Conservation (phyloP, 164 flowering plant genomes). For the Malania oleifera region DNA sequence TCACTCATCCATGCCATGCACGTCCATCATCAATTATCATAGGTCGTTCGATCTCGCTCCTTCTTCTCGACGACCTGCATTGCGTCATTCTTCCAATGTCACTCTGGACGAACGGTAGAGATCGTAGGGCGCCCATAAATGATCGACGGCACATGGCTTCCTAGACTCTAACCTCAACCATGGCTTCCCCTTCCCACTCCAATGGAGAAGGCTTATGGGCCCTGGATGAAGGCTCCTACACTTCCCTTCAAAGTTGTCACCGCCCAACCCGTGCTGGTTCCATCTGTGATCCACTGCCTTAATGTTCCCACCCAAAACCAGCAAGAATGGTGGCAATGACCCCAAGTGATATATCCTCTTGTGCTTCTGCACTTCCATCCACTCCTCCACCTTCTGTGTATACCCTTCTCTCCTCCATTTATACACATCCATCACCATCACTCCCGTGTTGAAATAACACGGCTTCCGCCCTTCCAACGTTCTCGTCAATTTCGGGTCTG, state of each 20-base stretch:
- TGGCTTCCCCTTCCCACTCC: slow-evolving; percentile 73
- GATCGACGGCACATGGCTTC: slow-evolving; percentile 47
- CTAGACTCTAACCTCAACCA: slow-evolving; percentile 53
- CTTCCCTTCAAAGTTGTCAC: slow-evolving; percentile 49
- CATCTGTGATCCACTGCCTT: slow-evolving; percentile 51
- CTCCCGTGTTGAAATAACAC: slow-evolving; percentile 73
- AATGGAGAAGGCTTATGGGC: slow-evolving; percentile 58
- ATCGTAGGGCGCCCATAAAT: slow-evolving; percentile 63
- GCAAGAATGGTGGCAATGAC: slow-evolving; percentile 57
- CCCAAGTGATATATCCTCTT: slow-evolving; percentile 54
- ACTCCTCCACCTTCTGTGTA: slow-evolving; percentile 49
- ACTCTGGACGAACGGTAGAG: slow-evolving; percentile 37
- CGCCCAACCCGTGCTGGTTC: slow-evolving; percentile 67
- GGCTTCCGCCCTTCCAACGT: slow-evolving; percentile 48
- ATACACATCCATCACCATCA: slow-evolving; percentile 60
- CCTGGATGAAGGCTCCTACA: slow-evolving; percentile 59
- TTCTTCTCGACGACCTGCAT: background rate
- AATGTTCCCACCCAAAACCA: slow-evolving; percentile 52
- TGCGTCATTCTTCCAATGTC: slow-evolving; percentile 26
- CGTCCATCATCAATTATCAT: too few species aligned
- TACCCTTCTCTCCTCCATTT: slow-evolving; percentile 61
- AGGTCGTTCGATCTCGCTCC: too few species aligned
- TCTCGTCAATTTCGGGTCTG: slow-evolving; percentile 25
- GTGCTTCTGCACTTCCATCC: slow-evolving; percentile 63
- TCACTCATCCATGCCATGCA: too few species aligned